phyloP scores from a whole-genome alignment of 2,329 filamentous ascomycete genomes.

The Fusarium piperis region DNA sequence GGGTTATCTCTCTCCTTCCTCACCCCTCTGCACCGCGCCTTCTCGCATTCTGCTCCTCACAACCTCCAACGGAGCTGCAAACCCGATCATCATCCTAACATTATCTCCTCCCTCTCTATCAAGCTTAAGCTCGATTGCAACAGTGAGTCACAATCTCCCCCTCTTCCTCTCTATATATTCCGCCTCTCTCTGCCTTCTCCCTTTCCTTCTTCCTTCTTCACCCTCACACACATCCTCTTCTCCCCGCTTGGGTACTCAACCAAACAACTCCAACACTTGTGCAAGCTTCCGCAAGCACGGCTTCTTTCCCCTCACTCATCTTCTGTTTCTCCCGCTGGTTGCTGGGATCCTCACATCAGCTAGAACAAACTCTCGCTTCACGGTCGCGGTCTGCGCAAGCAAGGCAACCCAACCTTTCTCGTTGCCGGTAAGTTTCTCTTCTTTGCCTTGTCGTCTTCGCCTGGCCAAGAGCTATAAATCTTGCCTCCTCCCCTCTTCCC shows the following conservation, averaged over 20 bases:
- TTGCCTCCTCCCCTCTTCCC: background rate
- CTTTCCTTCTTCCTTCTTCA: conserved; percentile 20
- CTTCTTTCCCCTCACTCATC: background rate
- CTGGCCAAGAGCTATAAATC: background rate
- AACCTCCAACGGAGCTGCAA: background rate
- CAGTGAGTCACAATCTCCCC: conserved; percentile 27
- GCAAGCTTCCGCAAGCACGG: background rate
- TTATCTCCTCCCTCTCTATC: background rate
- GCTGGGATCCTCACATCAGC: conserved; percentile 11
- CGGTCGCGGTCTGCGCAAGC: background rate
- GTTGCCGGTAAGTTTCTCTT: conserved; percentile 18
- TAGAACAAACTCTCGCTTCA: conserved; percentile 10
- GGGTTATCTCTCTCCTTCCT: background rate
- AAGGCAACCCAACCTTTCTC: background rate
- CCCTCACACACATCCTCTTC: conserved; percentile 4
- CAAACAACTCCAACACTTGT: conserved; percentile 7
- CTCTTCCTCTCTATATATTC: conserved; percentile 7
- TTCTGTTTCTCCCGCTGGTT: background rate
- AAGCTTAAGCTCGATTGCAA: background rate
- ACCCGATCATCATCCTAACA: conserved; percentile 1
- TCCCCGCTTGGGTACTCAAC: conserved; percentile 7
- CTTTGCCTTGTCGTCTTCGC: background rate
- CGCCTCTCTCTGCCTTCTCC: background rate
- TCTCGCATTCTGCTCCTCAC: background rate
- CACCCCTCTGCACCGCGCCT: background rate